Conservation (phyloP, 1,284 basidiomycete genomes). For the Inonotus obliquus region DNA sequence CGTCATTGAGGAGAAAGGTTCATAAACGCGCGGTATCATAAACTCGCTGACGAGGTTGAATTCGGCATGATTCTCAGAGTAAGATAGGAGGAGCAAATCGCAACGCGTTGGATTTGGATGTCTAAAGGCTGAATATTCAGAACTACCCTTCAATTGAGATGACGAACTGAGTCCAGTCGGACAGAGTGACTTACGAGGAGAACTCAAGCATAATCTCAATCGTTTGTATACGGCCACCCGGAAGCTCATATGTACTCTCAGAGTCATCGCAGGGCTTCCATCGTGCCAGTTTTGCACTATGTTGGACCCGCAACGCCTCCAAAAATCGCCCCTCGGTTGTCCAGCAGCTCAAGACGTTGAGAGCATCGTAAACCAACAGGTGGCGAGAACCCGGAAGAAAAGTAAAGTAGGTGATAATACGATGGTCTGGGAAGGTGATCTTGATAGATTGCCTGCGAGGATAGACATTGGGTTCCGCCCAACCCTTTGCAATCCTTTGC, state of each 20-base stretch:
- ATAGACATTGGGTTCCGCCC: constrained; percentile 4
- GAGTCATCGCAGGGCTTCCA: constrained; percentile 16
- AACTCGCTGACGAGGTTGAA: background rate
- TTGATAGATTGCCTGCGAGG: constrained; percentile 2
- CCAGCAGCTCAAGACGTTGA: constrained; percentile 15
- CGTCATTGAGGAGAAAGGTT: constrained; percentile 13
- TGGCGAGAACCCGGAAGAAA: constrained; percentile 14
- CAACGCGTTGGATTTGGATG: constrained; percentile 1
- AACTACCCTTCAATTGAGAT: background rate
- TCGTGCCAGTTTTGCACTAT: constrained; percentile 3
- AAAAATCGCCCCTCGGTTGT: constrained; percentile 8
- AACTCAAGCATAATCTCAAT: constrained; percentile 15
- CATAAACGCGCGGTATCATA: constrained; percentile 2
- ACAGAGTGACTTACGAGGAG: background rate
- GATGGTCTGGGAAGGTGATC: constrained; percentile 9
- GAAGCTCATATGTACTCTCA: constrained; percentile 5
- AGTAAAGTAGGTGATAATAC: constrained; percentile 13
- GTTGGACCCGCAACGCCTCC: background rate
- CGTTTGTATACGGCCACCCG: background rate
- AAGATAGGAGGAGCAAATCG: constrained; percentile 6
- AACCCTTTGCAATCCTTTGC: constrained; percentile 11
- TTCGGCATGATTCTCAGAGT: background rate
- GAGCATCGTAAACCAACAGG: constrained; percentile 12
- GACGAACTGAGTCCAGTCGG: background rate
- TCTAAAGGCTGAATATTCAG: background rate